phyloP scores from a whole-genome alignment of 2,329 filamentous ascomycete species.

The Phaeomoniella chlamydospora region DNA sequence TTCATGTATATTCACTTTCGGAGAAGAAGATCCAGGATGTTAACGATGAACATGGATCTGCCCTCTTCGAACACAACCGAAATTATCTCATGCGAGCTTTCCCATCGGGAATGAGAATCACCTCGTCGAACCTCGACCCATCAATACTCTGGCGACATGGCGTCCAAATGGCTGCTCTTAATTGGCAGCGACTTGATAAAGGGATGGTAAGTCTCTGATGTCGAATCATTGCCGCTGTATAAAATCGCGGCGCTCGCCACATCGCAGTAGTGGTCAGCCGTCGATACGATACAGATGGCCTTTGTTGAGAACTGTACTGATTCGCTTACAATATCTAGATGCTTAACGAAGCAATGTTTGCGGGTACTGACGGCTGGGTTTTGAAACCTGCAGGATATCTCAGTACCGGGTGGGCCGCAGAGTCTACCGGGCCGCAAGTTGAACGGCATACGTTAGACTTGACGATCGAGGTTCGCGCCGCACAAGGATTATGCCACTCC shows the following conservation, averaged over 20 bases:
- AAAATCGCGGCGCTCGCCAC: too few relatives aligned
- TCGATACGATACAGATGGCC: too few relatives aligned
- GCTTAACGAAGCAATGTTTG: conserved; percentile 89
- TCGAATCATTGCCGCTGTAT: too few relatives aligned
- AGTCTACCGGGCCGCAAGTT: conserved; percentile 22
- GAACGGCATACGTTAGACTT: conserved; percentile 47
- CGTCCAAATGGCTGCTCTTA: conserved; percentile 80
- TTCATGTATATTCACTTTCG: conserved; percentile 50
- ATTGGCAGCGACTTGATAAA: conserved; percentile 84
- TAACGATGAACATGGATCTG: conserved; percentile 31
- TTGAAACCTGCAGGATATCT: conserved; percentile 69
- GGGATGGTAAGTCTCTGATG: conserved; percentile 55
- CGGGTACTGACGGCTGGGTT: conserved; percentile 66
- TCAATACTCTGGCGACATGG: conserved; percentile 75
- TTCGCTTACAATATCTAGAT: too few relatives aligned
- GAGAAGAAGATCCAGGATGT: conserved; percentile 53
- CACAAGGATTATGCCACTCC: conserved; percentile 33
- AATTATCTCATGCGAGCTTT: conserved; percentile 77
- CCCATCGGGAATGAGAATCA: conserved; percentile 66
- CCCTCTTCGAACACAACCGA: conserved; percentile 69
- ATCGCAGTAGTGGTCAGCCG: too few relatives aligned
- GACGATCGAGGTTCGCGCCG: conserved; percentile 59
- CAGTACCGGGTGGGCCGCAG: conserved; percentile 13
- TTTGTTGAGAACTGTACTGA: too few relatives aligned
- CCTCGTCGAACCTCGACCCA: conserved; percentile 78